phyloP scores from a whole-genome alignment of 1,284 basidiomycete species.

The Rhodotorula sp. region DNA sequence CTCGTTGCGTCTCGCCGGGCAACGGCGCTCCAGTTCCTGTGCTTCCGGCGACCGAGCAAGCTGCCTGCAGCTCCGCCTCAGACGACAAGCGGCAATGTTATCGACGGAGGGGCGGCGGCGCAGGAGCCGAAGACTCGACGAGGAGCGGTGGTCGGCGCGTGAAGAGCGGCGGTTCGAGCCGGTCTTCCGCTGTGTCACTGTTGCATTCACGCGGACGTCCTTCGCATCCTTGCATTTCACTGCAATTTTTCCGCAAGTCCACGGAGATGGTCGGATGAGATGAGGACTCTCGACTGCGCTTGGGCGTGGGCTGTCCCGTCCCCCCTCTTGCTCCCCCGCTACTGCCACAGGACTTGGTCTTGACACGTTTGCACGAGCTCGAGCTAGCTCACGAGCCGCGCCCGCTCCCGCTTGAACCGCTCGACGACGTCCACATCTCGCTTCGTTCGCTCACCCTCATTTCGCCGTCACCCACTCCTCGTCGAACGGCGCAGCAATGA shows the following conservation, averaged over 20 bases:
- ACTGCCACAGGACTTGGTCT: neutral
- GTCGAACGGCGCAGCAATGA: constrained; percentile 43
- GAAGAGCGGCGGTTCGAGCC: neutral
- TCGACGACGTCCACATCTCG: neutral
- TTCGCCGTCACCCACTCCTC: neutral
- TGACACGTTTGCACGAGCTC: no score
- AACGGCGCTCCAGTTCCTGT: constrained; percentile 92
- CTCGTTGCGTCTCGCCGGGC: constrained; percentile 80
- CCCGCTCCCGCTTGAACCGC: neutral
- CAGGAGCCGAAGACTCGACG: constrained; percentile 1
- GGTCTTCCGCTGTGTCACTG: neutral
- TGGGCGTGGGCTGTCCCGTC: neutral
- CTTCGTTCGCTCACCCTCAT: neutral
- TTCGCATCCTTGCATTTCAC: neutral
- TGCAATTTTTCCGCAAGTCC: no score
- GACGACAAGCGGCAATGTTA: neutral
- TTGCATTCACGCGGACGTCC: neutral
- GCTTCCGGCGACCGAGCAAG: constrained; percentile 49
- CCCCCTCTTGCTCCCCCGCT: neutral
- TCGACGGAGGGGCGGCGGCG: neutral
- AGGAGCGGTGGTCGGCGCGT: constrained; percentile 18
- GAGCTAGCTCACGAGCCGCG: neutral
- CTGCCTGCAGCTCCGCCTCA: neutral
- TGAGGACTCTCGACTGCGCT: neutral
- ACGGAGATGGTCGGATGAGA: neutral